Evolutionary conservation across 257 asterid genomes (phyloP), one percentile per base, ranked within the genome.

Genomic region (Solanum megistacrolobum): DNA sequence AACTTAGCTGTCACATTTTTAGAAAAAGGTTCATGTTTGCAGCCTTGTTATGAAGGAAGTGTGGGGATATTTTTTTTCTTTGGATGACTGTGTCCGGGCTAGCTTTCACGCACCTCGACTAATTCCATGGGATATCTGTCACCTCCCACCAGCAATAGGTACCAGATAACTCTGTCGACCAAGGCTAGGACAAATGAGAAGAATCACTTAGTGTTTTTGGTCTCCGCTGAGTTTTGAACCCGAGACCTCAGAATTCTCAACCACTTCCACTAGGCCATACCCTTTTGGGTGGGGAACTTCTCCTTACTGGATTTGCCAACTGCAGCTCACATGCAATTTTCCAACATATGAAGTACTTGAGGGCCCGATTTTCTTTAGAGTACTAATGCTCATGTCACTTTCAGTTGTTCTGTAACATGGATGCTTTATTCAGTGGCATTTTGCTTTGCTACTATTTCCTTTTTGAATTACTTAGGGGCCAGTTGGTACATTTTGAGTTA

Each of bases 301-400:
- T 88, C 85, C 75, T n/a, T 48, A 36, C 60, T 83, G 75, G 85
- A 39, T 88, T 60, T 88, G 35, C 88, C 48, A 16, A 55, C 16
- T 52, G 87, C 86, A 75, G 25, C 38, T 88, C 91, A 84, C 83
- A 14, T 83, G 84, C 88, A 74, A 34, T n/a, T 74, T 74, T 43
- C 9, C 66, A 79, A 18, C 83, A 76, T 21, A 76, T 39, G 60
- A 76, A 12, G 16, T 82, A 14, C 41, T 43, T 82, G 41, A 60
- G 84, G 36, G 27, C 16, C 38, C 38, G 5, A 14, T 79, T 79
- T 35, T 79, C 66, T 25, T 43, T 43, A 7, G 9, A 43, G 39
- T 41, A 25, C 31, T 43, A 27, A 79, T 8, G 9, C 34, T 46
- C 83, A 32, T 25, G 85, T 83, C 34, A 88, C 81, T 88, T 83